phyloP scores from a whole-genome alignment of 2,329 filamentous ascomycete genomes.

The Thermochaetoides dissita region DNA sequence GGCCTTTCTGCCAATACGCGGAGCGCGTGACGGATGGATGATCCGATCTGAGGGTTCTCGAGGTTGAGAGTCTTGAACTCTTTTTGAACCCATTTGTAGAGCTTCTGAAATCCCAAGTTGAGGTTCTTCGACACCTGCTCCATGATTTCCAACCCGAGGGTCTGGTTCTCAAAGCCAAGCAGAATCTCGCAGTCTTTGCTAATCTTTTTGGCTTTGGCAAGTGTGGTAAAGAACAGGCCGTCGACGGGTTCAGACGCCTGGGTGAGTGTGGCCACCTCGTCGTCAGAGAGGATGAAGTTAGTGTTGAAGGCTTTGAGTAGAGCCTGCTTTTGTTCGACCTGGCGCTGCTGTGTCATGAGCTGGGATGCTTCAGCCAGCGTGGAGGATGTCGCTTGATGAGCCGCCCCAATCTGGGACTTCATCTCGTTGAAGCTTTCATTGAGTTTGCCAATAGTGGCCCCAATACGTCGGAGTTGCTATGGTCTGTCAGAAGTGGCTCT shows the following conservation, averaged over 20 bases:
- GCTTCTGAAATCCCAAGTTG: constrained; percentile 83
- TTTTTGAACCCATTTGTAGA: constrained; percentile 88
- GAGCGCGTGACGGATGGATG: constrained; percentile 68
- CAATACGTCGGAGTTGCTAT: constrained; percentile 77
- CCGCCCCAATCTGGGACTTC: constrained; percentile 60
- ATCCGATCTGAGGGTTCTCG: constrained; percentile 84
- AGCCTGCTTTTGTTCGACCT: constrained; percentile 67
- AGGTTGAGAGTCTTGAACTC: constrained; percentile 87
- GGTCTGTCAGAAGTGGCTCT: not conserved
- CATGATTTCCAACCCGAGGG: constrained; percentile 77
- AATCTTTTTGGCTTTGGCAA: constrained; percentile 73
- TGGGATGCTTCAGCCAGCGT: constrained; percentile 64
- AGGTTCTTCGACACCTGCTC: constrained; percentile 78
- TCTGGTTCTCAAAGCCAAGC: constrained; percentile 80
- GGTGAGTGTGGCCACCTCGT: constrained; percentile 63
- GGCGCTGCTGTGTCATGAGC: constrained; percentile 57
- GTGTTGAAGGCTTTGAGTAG: constrained; percentile 63
- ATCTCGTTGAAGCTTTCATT: constrained; percentile 72
- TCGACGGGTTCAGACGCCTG: constrained; percentile 70
- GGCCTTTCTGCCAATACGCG: constrained; percentile 81
- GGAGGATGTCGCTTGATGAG: constrained; percentile 58
- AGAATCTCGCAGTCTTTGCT: constrained; percentile 79
- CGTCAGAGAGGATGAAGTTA: constrained; percentile 74
- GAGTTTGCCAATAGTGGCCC: constrained; percentile 59
- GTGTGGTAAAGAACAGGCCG: constrained; percentile 65